Conservation (phyloP, 2,329 filamentous ascomycete genomes). For the Talaromyces sp. region DNA sequence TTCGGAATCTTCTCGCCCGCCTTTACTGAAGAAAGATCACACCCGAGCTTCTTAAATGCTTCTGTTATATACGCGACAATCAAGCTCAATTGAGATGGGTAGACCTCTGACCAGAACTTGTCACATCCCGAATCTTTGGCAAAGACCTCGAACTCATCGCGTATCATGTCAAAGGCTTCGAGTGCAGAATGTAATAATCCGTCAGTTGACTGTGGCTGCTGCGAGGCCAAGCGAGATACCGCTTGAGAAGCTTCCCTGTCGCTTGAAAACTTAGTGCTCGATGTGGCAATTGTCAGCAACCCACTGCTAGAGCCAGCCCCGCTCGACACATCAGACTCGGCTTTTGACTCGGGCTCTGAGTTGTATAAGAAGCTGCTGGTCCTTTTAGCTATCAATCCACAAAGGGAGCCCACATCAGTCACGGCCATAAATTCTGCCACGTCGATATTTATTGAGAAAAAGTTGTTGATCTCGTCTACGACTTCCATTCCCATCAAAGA, state of each 20-base stretch:
- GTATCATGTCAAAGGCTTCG: constrained; percentile 17
- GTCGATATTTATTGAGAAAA: constrained; percentile 13
- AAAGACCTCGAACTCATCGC: constrained; percentile 21
- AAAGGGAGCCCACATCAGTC: constrained; percentile 22
- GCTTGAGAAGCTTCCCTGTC: neutral
- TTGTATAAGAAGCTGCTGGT: neutral
- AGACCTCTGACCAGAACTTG: constrained; percentile 11
- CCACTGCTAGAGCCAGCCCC: neutral
- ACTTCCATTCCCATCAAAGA: constrained; percentile 36
- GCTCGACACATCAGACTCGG: neutral
- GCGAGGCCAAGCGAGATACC: neutral
- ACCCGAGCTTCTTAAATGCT: constrained; percentile 28
- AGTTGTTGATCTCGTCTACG: constrained; percentile 12
- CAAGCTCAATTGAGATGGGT: constrained; percentile 14
- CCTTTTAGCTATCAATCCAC: constrained; percentile 27
- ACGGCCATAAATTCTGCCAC: neutral
- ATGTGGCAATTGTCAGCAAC: neutral
- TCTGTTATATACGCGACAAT: constrained; percentile 19
- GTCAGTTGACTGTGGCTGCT: neutral
- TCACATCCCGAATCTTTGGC: constrained; percentile 5
- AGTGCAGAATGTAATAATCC: neutral
- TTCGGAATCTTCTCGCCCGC: constrained; percentile 17
- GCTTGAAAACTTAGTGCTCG: neutral
- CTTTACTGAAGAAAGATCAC: constrained; percentile 10
- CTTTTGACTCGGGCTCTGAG: neutral